Evolutionary conservation across 2,329 filamentous ascomycete species (phyloP), one percentile per base, ranked within the genome.

Genomic region (Cercospora sesami): DNA sequence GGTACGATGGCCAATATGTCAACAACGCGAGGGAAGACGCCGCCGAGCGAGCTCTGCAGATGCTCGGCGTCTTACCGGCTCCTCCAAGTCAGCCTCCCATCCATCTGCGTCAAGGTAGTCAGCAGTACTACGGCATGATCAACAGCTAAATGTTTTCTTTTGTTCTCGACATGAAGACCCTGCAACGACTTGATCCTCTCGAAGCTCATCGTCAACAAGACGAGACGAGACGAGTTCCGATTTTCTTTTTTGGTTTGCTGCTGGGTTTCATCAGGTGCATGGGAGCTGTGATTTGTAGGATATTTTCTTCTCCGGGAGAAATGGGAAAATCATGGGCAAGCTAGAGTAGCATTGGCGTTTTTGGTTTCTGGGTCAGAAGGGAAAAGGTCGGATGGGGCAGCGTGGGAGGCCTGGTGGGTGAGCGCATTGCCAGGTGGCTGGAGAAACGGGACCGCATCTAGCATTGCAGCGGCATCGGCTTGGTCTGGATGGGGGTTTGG

Each of bases 11-110:
- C 69, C 89, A 92, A 78, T 93, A 92, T 77, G 85, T 94, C 79
- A 88, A 94, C 83, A 96, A 96, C 76, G 93, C 93, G 67, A 90
- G 88, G 80, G 93, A 97, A 80, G 93, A 97, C 78, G 93, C 92
- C n/a, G 93, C 93, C 72, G 92, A 97, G 80, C 86, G 91, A 69
- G 93, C 93, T 28, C 79, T 91, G 69, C 86, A 84, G 75, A 86
- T 84, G 80, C 79, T 91, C 64, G 76, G 74, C 28, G 74, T 76
- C 63, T 65, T 76, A 45, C 74, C 74, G 8, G 51, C 70, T 28
- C 76, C 75, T 30, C 65, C 68, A 14, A 68, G 67, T 26, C 71
- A 69, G 30, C 71, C 69, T 48, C 71, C 72, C 45, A 61, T 65
- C 48, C 69, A 75, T 28, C 48, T 72, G 31, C 72, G 73, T 45